These are phyloP conservation scores for Oryza brachyantha DNA, from an alignment of 176 grass and related monocot genomes.

Conservation along the genomic window DNA sequence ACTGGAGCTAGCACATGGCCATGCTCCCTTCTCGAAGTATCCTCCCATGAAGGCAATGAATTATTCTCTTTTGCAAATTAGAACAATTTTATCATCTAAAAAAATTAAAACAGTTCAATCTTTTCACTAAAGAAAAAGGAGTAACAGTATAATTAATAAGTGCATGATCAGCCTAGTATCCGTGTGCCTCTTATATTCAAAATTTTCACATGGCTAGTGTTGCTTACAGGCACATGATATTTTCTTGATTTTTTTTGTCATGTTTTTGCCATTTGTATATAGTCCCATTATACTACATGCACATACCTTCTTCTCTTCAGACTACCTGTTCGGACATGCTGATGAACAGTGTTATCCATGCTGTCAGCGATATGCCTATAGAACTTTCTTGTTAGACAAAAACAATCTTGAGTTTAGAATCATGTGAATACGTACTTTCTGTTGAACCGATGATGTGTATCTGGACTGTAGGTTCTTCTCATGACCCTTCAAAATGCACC, in stretches of 20 bases:
- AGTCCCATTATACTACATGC: neutral
- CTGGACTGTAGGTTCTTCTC: conserved; percentile 59
- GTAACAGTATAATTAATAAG: neutral
- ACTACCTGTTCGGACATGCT: neutral
- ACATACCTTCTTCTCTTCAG: conserved; percentile 8
- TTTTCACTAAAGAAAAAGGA: neutral
- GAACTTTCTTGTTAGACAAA: conserved; percentile 14
- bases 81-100: neutral
- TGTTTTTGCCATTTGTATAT: neutral
- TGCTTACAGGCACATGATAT: neutral
- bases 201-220: conserved; percentile 6
- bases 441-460: neutral
- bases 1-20: conserved; percentile 71
- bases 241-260: neutral
- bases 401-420: neutral
- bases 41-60: conserved; percentile 73
- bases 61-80: neutral
- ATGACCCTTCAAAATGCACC: conserved; percentile 87
- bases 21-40: conserved; percentile 85
- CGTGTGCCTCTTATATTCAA: neutral
- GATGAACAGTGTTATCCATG: neutral
- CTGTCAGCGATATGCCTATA: conserved; percentile 3
- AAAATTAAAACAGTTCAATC: neutral
- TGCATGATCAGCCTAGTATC: neutral
- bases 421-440: neutral